Conservation (phyloP, 225 moss, liverwort and hornwort genomes). For the Straminergon stramineum region DNA sequence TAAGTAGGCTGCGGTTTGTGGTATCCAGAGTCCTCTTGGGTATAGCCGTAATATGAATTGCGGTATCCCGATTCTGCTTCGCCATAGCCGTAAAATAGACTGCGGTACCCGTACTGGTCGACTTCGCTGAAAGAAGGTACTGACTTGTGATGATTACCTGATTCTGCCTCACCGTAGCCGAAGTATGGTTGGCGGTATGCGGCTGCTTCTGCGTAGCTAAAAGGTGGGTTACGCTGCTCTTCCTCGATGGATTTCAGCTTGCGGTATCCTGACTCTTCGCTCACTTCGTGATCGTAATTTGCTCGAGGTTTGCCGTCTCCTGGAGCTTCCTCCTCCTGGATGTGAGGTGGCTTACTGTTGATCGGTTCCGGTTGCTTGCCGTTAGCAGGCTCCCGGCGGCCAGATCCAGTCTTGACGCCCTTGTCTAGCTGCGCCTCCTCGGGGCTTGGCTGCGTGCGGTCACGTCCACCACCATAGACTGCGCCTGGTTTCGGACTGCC, state of each 20-base stretch:
- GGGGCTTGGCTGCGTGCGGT: constrained; percentile 12
- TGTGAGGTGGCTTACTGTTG: not conserved
- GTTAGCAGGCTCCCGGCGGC: not conserved
- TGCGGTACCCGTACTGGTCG: constrained; percentile 5
- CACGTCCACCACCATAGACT: constrained; percentile 29
- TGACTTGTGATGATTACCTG: not conserved
- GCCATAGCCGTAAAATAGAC: not conserved
- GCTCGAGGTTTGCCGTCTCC: not conserved
- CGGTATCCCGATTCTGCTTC: not conserved
- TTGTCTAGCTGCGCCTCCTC: constrained; percentile 14
- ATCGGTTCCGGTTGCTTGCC: not conserved
- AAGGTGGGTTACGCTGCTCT: not conserved
- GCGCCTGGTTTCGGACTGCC: constrained; percentile 10
- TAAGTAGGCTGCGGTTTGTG: not conserved
- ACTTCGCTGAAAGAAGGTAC: not conserved
- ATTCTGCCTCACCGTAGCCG: not conserved
- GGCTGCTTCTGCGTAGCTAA: not conserved
- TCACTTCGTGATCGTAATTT: not conserved
- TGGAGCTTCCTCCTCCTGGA: not conserved
- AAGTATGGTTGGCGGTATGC: not conserved
- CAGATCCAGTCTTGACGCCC: constrained; percentile 7
- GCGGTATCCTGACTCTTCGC: constrained; percentile 8
- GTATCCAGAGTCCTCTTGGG: not conserved
- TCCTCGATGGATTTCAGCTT: constrained; percentile 1
- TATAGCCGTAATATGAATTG: not conserved